Conservation (phyloP, 2,329 filamentous ascomycete species). For the Calonectria multiphialidica region DNA sequence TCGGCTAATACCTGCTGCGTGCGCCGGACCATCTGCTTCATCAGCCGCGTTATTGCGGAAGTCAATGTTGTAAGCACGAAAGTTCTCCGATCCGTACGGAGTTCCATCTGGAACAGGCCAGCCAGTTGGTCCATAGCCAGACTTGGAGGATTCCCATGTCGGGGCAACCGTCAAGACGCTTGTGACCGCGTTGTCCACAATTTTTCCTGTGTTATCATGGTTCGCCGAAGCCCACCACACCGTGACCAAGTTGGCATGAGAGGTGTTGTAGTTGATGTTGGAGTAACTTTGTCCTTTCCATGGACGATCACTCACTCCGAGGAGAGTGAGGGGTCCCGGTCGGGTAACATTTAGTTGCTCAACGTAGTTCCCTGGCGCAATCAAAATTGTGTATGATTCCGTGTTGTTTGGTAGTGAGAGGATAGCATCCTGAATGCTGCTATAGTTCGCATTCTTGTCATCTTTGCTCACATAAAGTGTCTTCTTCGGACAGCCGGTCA, state of each 20-base stretch:
- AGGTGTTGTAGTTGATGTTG: conserved; percentile 57
- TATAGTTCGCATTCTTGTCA: conserved; percentile 50
- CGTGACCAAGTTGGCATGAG: conserved; percentile 60
- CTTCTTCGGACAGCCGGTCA: conserved; percentile 52
- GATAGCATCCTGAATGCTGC: conserved; percentile 55
- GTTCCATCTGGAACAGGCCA: conserved; percentile 70
- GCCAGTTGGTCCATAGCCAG: conserved; percentile 72
- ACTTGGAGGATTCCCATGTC: conserved; percentile 71
- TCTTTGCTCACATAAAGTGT: conserved; percentile 57
- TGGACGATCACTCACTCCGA: conserved; percentile 66
- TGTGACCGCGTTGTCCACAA: conserved; percentile 72
- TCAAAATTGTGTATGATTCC: conserved; percentile 59
- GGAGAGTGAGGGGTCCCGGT: conserved; percentile 68
- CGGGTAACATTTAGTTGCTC: conserved; percentile 77
- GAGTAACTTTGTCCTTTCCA: conserved; percentile 48
- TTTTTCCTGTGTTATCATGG: conserved; percentile 49
- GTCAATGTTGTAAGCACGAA: conserved; percentile 75
- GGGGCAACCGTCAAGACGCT: conserved; percentile 73
- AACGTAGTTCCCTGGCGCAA: conserved; percentile 70
- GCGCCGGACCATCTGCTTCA: conserved; percentile 63
- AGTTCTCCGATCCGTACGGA: conserved; percentile 73
- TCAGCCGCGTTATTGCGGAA: conserved; percentile 70
- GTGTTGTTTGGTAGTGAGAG: conserved; percentile 50
- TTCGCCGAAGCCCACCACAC: conserved; percentile 70
- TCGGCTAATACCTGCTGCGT: conserved; percentile 70